Base-by-base conservation (phyloP, 345 rosid species). In the Physaria fendleri region DNA sequence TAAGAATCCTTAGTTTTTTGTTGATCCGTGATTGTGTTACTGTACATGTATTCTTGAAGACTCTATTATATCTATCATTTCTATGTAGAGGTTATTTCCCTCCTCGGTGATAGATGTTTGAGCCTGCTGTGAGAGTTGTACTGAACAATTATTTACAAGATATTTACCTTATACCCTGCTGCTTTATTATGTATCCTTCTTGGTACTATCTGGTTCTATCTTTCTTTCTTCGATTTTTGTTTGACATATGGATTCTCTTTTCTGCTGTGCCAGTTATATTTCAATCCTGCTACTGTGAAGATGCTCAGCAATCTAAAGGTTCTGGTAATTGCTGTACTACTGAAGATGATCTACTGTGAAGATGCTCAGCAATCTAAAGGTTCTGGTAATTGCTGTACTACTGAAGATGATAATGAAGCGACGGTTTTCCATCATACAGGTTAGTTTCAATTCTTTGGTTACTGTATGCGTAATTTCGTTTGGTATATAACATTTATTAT, bases 221-320 rank as follows among this genome's bases (percentile, higher is more conserved):
- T 42, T 30, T 20, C n/a, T n/a, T 30, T 64, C 43, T 47, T 30
- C 13, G 17, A 2, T 25, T n/a, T 39, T 35, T 18, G 20, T 35
- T 35, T 44, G 27, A 35, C 62, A 21, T 16, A 28, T 24, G 10
- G 39, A 45, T 45, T 45, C 16, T 10, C 56, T 69, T 54, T 45
- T 69, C 51, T 69, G 22, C 29, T 69, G 37, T 50, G 71, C 66
- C 88, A 92, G 98, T 66, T 92, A 58, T 92, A 92, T 78, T 92
- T 92, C 75, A 88, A 92, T 78, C 98, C 98, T 74, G 98, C 98
- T 21, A 92, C 98, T 7, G 98, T 92, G 71, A 92, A 92, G 85
- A 92, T 92, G 98, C 82, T 92, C 67, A 89, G 99, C 74, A 92
- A 92, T 77, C 71, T 92, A 75, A 92, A 92, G 89, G 97, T 93